Base-by-base conservation (phyloP, 2,329 filamentous ascomycete species). In the Diaporthe nobilis region DNA sequence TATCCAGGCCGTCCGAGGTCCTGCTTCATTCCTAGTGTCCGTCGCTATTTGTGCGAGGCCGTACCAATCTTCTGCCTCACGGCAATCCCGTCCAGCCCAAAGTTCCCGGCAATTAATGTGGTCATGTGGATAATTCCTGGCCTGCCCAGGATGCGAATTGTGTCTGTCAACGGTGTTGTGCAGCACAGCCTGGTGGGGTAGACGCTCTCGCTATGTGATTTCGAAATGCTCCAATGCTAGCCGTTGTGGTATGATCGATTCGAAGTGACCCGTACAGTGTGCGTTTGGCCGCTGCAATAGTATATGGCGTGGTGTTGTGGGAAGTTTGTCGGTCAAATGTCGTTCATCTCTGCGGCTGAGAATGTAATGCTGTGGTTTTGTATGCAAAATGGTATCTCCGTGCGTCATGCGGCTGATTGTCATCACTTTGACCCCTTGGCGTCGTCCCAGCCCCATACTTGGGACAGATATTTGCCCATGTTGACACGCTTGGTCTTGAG, bases 381-480 rank as follows among this genome's bases (percentile, higher is more conserved):
- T 65, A 37, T 65, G 71, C 58, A 53, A 55, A 37, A 57, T 44
- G 58, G 28, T 65, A 31, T 28, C 13, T 55, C 37, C 25, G 20
- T 42, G n/a, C 25, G 22, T 42, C 22, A 10, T 22, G n/a, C 51
- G 8, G 31, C 22, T 13, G 42, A 17, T 49, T 49, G 12, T 47
- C 25, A 20, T 73, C 71, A 77, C 63, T 60, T 75, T 20, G 75
- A 75, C 13, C 68, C 53, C 53, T 76, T 76, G 20, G 65, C 78
- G n/a, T 95, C 92, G 78, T 97, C 93, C 97, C 97, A 99, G 76
- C 96, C 97, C 97, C 97, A 99, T 58, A 99, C 97, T 80, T 97
- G 95, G 77, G 93, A 92, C 76, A 99, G 90, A 85, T 98, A 99
- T 81, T 95, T 94, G 79, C 92, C 92, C 96, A 99, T 98, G 85